phyloP scores from a whole-genome alignment of 768 basidiomycete species.

The Botryobasidium botryosum region DNA sequence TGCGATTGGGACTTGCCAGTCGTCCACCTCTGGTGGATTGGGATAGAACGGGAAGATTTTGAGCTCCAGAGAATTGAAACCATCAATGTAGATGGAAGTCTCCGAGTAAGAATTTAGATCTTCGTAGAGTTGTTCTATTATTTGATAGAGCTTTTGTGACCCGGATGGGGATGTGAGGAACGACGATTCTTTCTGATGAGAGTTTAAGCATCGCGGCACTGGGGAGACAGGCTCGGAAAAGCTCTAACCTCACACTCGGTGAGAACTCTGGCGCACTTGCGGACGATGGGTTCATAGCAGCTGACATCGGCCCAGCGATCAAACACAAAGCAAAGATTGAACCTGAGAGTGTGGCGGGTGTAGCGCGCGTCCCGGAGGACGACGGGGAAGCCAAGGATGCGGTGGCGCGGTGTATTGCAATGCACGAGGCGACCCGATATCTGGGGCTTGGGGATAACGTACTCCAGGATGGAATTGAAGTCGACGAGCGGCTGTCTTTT shows the following conservation, averaged over 20 bases:
- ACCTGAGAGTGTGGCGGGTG: conserved; percentile 74
- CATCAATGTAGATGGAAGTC: conserved; percentile 76
- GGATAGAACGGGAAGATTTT: conserved; percentile 95
- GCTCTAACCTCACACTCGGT: conserved; percentile 68
- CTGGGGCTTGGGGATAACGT: conserved; percentile 76
- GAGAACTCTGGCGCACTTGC: conserved; percentile 85
- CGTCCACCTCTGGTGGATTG: conserved; percentile 74
- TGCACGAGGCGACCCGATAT: conserved; percentile 81
- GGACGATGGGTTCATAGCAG: conserved; percentile 89
- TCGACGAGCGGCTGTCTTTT: conserved; percentile 39
- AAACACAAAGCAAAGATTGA: conserved; percentile 95
- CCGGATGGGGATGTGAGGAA: conserved; percentile 64
- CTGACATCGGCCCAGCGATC: conserved; percentile 68
- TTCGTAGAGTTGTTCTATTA: conserved; percentile 92
- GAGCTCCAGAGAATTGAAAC: conserved; percentile 86
- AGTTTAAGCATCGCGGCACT: neutral
- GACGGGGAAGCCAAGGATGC: conserved; percentile 86
- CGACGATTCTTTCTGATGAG: conserved; percentile 59
- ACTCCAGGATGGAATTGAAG: conserved; percentile 83
- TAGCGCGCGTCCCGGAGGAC: conserved; percentile 51
- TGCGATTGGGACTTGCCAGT: conserved; percentile 92
- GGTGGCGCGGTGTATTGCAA: conserved; percentile 62
- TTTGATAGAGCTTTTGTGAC: conserved; percentile 48
- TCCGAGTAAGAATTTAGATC: conserved; percentile 96
- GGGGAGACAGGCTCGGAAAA: neutral